These are phyloP conservation scores for Garcia nutans DNA, from an alignment of 345 rosid species.

Conservation along the genomic window DNA sequence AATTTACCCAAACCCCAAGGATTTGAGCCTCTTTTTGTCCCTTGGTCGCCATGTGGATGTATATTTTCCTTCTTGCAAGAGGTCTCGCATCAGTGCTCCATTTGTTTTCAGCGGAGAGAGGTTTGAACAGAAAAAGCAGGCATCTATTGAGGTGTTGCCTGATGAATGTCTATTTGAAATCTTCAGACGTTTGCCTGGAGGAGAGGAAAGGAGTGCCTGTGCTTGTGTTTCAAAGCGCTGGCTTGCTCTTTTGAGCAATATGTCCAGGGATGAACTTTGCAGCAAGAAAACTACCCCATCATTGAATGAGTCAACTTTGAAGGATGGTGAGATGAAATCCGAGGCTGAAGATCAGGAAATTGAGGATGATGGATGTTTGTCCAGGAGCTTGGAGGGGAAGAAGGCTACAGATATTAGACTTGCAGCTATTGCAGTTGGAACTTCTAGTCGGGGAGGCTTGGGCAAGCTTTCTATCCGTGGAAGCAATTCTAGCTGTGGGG, in stretches of 20 bases:
- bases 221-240: slow-evolving; percentile 88
- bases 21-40: slow-evolving; percentile 56
- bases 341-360: slow-evolving; percentile 31
- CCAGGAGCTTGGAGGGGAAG: slow-evolving; percentile 84
- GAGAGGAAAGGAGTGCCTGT: slow-evolving; percentile 72
- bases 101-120: slow-evolving; percentile 51
- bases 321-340: slow-evolving; percentile 19
- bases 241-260: slow-evolving; percentile 74
- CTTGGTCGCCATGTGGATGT: slow-evolving; percentile 65
- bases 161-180: slow-evolving; percentile 96
- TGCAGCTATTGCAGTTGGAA: slow-evolving; percentile 85
- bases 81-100: slow-evolving; percentile 68
- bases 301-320: slow-evolving; percentile 10
- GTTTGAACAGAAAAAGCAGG: slow-evolving; percentile 51
- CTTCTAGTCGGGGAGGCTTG: slow-evolving; percentile 78
- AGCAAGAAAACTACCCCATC: slow-evolving; percentile 17
- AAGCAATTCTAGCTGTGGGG: slow-evolving; percentile 42
- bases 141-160: slow-evolving; percentile 74
- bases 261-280: slow-evolving; percentile 56
- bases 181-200: slow-evolving; percentile 65
- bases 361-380: slow-evolving; percentile 62
- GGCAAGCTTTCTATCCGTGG: slow-evolving; percentile 72
- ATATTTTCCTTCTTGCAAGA: slow-evolving; percentile 71
- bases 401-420: slow-evolving; percentile 86
- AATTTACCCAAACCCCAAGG: slow-evolving; percentile 73